Conservation (phyloP, 2,329 filamentous ascomycete genomes). For the Tolypocladium tundrense region DNA sequence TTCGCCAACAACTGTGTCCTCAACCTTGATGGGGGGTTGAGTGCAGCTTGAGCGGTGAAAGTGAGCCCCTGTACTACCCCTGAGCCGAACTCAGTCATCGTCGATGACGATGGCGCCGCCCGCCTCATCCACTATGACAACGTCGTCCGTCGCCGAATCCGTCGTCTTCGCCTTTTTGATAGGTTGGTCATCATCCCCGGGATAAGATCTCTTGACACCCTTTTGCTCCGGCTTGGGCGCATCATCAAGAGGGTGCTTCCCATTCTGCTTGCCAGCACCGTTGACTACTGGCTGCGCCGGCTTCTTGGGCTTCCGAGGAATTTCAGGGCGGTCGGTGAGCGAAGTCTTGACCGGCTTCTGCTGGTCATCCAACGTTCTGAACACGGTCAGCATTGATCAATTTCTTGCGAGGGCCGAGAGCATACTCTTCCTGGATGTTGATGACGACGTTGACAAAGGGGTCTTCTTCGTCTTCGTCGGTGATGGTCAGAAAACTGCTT, state of each 20-base stretch:
- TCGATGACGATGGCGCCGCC: slow-evolving; percentile 58
- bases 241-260: slow-evolving; percentile 26
- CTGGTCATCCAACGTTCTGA: slow-evolving; percentile 30
- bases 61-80: not conserved
- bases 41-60: slow-evolving; percentile 41
- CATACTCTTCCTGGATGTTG: slow-evolving; percentile 53
- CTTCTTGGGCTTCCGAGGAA: slow-evolving; percentile 44
- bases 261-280: slow-evolving; percentile 28
- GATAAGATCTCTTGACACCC: slow-evolving; percentile 34
- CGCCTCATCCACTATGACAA: slow-evolving; percentile 41
- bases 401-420: slow-evolving; percentile 2
- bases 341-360: slow-evolving; percentile 46
- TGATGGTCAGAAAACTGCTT: slow-evolving; percentile 70
- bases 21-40: slow-evolving; percentile 77
- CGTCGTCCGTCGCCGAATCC: slow-evolving; percentile 24
- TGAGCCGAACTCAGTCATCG: slow-evolving; percentile 35
- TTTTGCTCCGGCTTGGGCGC: slow-evolving; percentile 19
- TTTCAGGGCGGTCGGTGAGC: slow-evolving; percentile 31
- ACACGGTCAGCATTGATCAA: slow-evolving; percentile 14
- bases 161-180: slow-evolving; percentile 39
- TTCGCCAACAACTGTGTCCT: slow-evolving; percentile 84
- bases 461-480: slow-evolving; percentile 69
- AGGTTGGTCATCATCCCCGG: slow-evolving; percentile 30
- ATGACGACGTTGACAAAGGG: slow-evolving; percentile 74
- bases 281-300: slow-evolving; percentile 25